Base-by-base conservation (phyloP, 2,329 filamentous ascomycete genomes). In the Boeremia lycopersici region DNA sequence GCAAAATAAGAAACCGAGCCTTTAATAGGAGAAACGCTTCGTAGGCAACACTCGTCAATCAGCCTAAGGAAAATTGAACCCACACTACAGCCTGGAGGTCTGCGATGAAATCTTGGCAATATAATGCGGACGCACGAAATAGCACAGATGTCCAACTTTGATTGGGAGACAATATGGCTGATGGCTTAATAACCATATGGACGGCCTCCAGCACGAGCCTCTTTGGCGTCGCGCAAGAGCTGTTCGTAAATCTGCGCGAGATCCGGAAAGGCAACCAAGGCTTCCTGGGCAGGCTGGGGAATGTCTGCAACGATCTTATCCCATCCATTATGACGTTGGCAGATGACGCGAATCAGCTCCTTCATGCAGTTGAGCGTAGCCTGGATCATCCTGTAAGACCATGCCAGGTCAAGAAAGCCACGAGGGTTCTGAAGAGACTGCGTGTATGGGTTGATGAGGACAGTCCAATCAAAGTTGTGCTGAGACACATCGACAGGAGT, bases 371-470 rank as follows among this genome's bases (percentile, higher is more conserved):
- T 56, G 15, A 70, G 41, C 2, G 60, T 55, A 31, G 53, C 48
- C n/a, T 40, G 40, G 30, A 61, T 65, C 33, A 63, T 56, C 15
- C 57, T 57, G 13, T 53, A 46, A 25, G 58, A 48, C 57, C 59
- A 68, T 2, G 42, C 48, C 5, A 46, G 34, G 36, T 70, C 66
- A 12, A 63, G 19, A n/a, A 52, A 45, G 35, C 67, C 67, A 11
- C 62, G 60, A 6, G 65, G 66, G 23, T 62, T 59, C 53, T 63
- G 59, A 2, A 63, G 51, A 10, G 61, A 58, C 48, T 70, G 67
- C 1, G 67, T 68, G 52, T 64, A 62, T 1, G 63, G 59, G 48
- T 70, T 69, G 57, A 70, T 64, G 3, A 70, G 56, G 4, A 63
- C 45, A 5, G 65, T 40, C 67, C 67, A 70, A 4, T 53, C 39